Evolutionary conservation across 805 yeast species (phyloP).

Genomic region (Spathaspora gorwiae): DNA sequence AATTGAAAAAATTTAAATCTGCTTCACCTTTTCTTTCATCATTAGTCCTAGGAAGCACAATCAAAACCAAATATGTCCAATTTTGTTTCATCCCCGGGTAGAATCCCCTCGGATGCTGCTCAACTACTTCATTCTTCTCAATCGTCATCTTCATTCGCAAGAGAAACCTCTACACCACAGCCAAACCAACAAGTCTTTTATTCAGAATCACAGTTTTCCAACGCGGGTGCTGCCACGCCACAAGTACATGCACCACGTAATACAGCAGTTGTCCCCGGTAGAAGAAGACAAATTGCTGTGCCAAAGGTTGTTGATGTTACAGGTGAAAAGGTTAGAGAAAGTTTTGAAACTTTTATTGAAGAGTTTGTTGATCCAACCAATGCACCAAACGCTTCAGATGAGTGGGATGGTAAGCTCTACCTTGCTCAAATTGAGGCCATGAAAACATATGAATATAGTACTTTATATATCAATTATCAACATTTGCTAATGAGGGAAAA

Average conservation of each 20-base stretch:
- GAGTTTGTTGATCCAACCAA: slow-evolving; percentile 45
- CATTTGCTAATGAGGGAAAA: slow-evolving; percentile 73
- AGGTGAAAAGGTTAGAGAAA: slow-evolving; percentile 89
- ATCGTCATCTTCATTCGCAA: slow-evolving; percentile 39
- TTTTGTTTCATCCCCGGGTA: slow-evolving; percentile 41
- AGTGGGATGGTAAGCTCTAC: slow-evolving; percentile 56
- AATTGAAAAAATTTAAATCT: too few species aligned
- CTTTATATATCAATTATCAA: slow-evolving; percentile 80
- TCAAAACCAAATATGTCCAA: slow-evolving; percentile 28
- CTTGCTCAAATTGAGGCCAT: slow-evolving; percentile 77
- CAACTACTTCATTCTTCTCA: slow-evolving; percentile 32
- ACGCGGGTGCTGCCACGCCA: not conserved
- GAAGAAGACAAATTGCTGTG: slow-evolving; percentile 62
- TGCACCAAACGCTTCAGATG: slow-evolving; percentile 22
- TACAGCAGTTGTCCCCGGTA: slow-evolving; percentile 21
- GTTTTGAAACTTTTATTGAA: slow-evolving; percentile 79
- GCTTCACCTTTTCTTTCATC: not conserved
- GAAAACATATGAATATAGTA: slow-evolving; percentile 68
- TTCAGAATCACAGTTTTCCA: slow-evolving; percentile 7
- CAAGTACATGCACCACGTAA: slow-evolving; percentile 2
- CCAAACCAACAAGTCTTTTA: slow-evolving; percentile 3
- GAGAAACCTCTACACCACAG: slow-evolving; percentile 16
- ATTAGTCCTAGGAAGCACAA: not conserved
- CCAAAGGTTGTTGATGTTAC: slow-evolving; percentile 87
- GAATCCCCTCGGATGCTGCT: slow-evolving; percentile 43